Conservation (phyloP, 2,329 filamentous ascomycete genomes). For the Ceratocystis harringtonii region DNA sequence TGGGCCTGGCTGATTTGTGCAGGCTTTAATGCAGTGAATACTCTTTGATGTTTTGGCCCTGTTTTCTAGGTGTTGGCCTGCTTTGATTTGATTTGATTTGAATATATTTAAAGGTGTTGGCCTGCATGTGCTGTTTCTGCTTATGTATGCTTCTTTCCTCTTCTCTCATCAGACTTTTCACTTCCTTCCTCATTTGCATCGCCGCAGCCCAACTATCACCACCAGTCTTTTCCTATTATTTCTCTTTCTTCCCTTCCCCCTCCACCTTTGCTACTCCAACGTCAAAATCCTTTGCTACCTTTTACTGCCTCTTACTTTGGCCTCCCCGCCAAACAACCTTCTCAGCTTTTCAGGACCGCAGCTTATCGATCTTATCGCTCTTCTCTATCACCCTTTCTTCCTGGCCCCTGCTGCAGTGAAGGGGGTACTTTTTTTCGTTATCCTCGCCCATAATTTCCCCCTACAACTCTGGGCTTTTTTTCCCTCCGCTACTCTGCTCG, state of each 20-base stretch:
- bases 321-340: neutral
- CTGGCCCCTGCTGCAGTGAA: neutral
- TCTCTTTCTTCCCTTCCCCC: neutral
- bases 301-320: neutral
- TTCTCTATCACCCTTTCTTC: neutral
- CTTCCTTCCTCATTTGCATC: neutral
- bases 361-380: conserved; percentile 3
- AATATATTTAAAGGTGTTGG: too few species aligned
- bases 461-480: neutral
- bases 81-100: too few species aligned
- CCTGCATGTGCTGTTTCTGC: neutral
- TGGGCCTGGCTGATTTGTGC: neutral
- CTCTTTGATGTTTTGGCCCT: neutral
- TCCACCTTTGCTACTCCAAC: neutral
- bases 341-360: neutral
- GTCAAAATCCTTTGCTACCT: neutral
- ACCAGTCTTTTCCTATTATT: neutral
- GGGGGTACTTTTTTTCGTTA: neutral
- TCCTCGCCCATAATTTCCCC: neutral
- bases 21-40: neutral
- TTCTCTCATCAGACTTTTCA: neutral
- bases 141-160: neutral
- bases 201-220: neutral
- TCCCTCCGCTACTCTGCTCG: conserved; percentile 8
- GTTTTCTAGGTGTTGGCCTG: neutral